Evolutionary conservation across 2,329 filamentous ascomycete genomes (phyloP).

Genomic region (Colletotrichum paranaense): DNA sequence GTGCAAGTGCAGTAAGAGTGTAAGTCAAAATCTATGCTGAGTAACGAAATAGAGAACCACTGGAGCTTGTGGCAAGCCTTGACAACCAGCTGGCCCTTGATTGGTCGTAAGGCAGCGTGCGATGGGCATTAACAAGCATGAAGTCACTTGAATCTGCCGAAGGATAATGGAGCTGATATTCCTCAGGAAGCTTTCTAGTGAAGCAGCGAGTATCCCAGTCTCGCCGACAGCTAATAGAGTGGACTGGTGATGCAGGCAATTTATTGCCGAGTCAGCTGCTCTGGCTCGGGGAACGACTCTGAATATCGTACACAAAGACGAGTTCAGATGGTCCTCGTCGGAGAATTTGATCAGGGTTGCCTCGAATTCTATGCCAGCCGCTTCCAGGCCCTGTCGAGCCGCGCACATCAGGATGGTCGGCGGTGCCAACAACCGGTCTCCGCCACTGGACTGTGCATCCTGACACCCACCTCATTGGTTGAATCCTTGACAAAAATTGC

Average conservation of each 20-base stretch:
- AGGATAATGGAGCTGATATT: not conserved
- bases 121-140: not conserved
- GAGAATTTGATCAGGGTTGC: not conserved
- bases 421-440: constrained; percentile 8
- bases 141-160: not conserved
- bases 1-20: not conserved
- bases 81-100: not conserved
- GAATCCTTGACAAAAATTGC: not conserved
- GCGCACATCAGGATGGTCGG: not conserved
- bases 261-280: not conserved
- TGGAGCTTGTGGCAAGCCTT: not conserved
- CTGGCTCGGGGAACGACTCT: not conserved
- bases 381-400: not conserved
- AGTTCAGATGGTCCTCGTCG: not conserved
- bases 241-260: not conserved
- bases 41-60: not conserved
- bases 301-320: not conserved
- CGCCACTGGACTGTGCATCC: not conserved
- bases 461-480: not conserved
- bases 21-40: not conserved
- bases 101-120: not conserved
- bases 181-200: not conserved
- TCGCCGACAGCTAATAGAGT: not conserved
- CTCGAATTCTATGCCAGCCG: not conserved
- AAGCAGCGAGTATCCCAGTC: not conserved